Evolutionary conservation across 345 rosid species (phyloP).

Genomic region (Eucalyptus curtisii): DNA sequence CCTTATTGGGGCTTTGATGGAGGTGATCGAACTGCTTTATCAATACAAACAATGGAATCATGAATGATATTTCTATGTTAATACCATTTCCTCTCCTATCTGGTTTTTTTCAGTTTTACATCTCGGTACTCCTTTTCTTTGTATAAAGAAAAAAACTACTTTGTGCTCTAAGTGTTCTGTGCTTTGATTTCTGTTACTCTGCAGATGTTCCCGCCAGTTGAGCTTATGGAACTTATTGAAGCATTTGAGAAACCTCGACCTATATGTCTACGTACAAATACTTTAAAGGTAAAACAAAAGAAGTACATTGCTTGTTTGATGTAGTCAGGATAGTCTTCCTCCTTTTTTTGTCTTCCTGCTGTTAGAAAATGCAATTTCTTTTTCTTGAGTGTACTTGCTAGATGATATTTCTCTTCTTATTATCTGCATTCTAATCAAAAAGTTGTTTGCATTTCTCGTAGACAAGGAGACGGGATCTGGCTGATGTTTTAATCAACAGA

Average conservation of each 20-base stretch:
- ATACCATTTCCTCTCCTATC: not conserved
- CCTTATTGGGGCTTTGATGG: constrained; percentile 63
- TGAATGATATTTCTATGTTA: not conserved
- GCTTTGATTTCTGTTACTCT: not conserved
- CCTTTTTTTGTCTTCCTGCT: not conserved
- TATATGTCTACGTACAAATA: constrained; percentile 73
- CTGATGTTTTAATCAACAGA: constrained; percentile 86
- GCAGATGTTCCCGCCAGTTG: constrained; percentile 93
- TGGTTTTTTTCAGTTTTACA: not conserved
- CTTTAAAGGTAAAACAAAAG: constrained; percentile 51
- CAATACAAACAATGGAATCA: not conserved
- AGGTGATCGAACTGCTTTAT: constrained; percentile 29
- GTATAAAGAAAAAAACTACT: not conserved
- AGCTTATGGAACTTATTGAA: constrained; percentile 88
- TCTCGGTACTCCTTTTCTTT: not conserved
- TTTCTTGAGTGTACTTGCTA: not conserved
- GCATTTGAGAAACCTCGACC: constrained; percentile 95
- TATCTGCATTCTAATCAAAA: not conserved
- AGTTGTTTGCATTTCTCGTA: not conserved
- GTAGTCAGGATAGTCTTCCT: not conserved
- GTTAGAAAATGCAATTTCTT: not conserved
- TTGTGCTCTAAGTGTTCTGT: not conserved
- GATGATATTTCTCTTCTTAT: not conserved
- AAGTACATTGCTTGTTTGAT: not conserved
- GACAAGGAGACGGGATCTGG: constrained; percentile 90